Percentiles rank a stretch among this genome's conserved stretches.
Conservation (phyloP, 306 rosid genomes). For the Luffa aegyptiaca region DNA sequence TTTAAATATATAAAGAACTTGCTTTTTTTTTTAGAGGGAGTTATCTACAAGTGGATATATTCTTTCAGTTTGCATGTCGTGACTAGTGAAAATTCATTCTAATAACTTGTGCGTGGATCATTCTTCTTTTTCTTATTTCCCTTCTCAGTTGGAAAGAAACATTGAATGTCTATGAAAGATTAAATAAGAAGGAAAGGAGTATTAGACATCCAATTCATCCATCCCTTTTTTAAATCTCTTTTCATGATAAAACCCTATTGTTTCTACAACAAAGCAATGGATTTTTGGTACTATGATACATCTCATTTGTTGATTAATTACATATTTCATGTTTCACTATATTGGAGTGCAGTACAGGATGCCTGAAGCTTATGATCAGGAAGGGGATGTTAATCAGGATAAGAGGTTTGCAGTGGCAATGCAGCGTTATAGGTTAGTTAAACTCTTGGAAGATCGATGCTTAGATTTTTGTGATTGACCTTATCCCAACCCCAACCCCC, state of each 20-base stretch:
- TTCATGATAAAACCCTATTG: not conserved
- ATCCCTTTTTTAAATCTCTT: not conserved
- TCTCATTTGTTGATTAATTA: not conserved
- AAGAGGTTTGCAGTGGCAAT: constrained; percentile 74
- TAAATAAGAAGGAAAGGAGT: not conserved
- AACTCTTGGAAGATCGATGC: not conserved
- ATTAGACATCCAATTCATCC: not conserved
- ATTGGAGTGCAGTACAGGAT: constrained; percentile 69
- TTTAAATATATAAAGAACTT: not conserved
- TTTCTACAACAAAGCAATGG: not conserved
- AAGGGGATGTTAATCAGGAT: constrained; percentile 76
- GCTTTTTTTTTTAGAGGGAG: not conserved
- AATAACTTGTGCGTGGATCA: not conserved
- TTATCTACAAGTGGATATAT: not conserved
- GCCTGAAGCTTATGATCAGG: constrained; percentile 90
- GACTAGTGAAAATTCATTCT: not conserved
- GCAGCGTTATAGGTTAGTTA: constrained; percentile 49
- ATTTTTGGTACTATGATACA: not conserved
- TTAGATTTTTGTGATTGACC: too few relatives aligned
- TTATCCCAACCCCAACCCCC: too few relatives aligned
- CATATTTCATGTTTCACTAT: constrained; percentile 10
- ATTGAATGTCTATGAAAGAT: not conserved
- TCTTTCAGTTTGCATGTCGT: not conserved
- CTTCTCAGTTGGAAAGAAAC: not conserved
- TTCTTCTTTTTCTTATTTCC: not conserved